A percentile compares a stretch with the other conserved stretches of the same genome.
phyloP scores from a whole-genome alignment of 495 filamentous ascomycete species.

The Massariosphaeria phaeospora region DNA sequence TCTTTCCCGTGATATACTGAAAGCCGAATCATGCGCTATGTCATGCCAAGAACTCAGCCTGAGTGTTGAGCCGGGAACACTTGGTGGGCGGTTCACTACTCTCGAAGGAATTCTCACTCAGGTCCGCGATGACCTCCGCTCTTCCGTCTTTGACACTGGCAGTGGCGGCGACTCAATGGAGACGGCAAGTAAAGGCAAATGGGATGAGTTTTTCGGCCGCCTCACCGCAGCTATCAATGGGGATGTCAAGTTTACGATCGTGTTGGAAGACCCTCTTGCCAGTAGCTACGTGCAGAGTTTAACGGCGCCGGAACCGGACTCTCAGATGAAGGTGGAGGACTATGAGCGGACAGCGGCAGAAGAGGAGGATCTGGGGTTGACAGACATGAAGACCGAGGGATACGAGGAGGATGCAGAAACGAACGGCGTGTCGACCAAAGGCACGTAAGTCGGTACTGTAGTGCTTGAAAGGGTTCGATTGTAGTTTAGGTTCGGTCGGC shows the following conservation, averaged over 20 bases:
- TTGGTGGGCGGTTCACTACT: conserved; percentile 96
- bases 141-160: conserved; percentile 74
- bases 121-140: conserved; percentile 79
- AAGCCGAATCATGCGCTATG: conserved; percentile 86
- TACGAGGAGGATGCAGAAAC: conserved; percentile 52
- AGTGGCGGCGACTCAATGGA: conserved; percentile 68
- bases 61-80: conserved; percentile 78
- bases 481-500: conserved; percentile 11
- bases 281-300: conserved; percentile 91
- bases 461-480: not conserved
- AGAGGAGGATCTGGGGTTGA: conserved; percentile 82
- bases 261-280: conserved; percentile 82
- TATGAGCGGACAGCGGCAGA: conserved; percentile 86
- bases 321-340: conserved; percentile 74
- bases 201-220: conserved; percentile 72
- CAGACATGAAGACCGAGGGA: conserved; percentile 85
- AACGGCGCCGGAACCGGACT: conserved; percentile 64
- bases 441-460: conserved; percentile 3
- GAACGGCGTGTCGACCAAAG: conserved; percentile 15
- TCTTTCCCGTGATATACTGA: conserved; percentile 86
- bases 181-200: conserved; percentile 57
- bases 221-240: conserved; percentile 76
- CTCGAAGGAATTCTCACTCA: conserved; percentile 93
- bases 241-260: conserved; percentile 75
- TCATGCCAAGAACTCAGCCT: conserved; percentile 80